phyloP scores from a whole-genome alignment of 176 grass and related monocot species.

The Rhipidocladum racemiflorum region DNA sequence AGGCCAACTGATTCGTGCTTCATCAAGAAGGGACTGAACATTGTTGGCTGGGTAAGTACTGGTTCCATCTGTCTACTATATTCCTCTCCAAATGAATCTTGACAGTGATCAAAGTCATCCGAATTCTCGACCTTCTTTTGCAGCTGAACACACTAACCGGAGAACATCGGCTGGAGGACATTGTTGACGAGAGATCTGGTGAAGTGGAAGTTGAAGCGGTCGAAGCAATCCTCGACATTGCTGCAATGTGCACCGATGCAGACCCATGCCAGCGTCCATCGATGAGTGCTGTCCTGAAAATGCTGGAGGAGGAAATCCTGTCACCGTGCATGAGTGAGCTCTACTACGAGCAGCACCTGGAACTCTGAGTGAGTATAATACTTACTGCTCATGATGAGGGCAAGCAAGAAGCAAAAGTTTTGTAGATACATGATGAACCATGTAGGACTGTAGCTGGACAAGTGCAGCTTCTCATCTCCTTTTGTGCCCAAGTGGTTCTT shows the following conservation, averaged over 20 bases:
- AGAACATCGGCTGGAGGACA: constrained; percentile 79
- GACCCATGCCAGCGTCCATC: constrained; percentile 63
- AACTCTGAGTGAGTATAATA: constrained; percentile 42
- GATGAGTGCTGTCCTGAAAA: constrained; percentile 79
- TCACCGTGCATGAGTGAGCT: constrained; percentile 73
- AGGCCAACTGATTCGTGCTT: constrained; percentile 82
- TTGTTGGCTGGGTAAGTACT: constrained; percentile 82
- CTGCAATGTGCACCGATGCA: constrained; percentile 84
- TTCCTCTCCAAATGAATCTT: not conserved
- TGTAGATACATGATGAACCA: constrained; percentile 37
- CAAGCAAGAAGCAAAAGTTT: not conserved
- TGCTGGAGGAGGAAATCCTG: constrained; percentile 96
- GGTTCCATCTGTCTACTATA: not conserved
- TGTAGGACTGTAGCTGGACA: constrained; percentile 32
- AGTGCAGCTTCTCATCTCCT: not conserved
- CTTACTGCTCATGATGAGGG: not conserved
- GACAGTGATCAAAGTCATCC: not conserved
- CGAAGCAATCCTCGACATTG: constrained; percentile 86
- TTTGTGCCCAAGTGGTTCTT: constrained; percentile 34
- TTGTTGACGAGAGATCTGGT: constrained; percentile 52
- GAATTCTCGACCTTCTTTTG: not conserved
- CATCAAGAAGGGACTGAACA: constrained; percentile 81
- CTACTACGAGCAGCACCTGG: constrained; percentile 69
- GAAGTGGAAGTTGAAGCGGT: constrained; percentile 74
- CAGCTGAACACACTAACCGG: constrained; percentile 86